phyloP scores from a whole-genome alignment of 345 rosid species.

The Viola odorata region DNA sequence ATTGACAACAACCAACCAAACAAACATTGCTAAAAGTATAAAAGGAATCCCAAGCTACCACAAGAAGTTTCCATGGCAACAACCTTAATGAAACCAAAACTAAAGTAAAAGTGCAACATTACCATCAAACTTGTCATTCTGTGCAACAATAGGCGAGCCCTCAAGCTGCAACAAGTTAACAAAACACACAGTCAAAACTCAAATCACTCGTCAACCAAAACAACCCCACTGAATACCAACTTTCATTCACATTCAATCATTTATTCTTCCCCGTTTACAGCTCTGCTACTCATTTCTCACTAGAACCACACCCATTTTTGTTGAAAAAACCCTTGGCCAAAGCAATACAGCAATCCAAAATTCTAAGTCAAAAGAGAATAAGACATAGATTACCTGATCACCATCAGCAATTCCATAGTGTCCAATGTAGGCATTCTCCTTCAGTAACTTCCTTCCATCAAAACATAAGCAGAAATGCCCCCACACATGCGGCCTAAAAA shows the following conservation, averaged over 20 bases:
- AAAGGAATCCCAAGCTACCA: too few species aligned
- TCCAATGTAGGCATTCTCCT: conserved; percentile 43
- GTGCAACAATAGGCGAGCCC: conserved; percentile 85
- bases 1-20: too few species aligned
- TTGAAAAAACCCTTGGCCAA: neutral
- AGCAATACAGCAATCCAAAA: neutral
- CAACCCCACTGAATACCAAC: too few species aligned
- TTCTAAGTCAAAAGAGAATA: neutral
- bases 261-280: too few species aligned
- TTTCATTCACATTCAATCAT: too few species aligned
- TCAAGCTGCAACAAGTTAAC: conserved; percentile 60
- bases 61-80: too few species aligned
- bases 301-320: too few species aligned
- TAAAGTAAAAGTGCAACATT: conserved; percentile 1
- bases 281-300: too few species aligned
- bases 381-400: conserved; percentile 47
- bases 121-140: conserved; percentile 95
- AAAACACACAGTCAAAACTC: neutral
- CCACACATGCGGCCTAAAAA: conserved; percentile 76
- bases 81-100: too few species aligned
- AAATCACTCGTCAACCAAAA: neutral
- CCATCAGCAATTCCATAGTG: conserved; percentile 72
- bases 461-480: conserved; percentile 71
- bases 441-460: conserved; percentile 48
- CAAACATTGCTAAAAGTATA: too few species aligned